These are phyloP conservation scores for Colletotrichum tanaceti DNA, from an alignment of 2,329 filamentous ascomycete genomes.

Conservation along the genomic window DNA sequence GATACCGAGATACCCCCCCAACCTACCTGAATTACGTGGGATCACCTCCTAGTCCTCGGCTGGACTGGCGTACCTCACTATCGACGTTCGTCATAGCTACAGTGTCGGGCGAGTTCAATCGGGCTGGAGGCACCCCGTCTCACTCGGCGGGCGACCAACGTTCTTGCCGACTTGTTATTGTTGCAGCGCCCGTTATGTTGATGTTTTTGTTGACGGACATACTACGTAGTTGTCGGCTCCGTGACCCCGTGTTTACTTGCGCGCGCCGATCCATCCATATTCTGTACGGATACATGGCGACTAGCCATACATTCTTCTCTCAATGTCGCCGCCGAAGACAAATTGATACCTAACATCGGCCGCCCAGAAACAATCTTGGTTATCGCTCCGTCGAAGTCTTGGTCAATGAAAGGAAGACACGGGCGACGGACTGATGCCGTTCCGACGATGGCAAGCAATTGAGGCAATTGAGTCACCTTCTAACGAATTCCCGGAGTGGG, in stretches of 20 bases:
- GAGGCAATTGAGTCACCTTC: not conserved
- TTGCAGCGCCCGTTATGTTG: slow-evolving; percentile 11
- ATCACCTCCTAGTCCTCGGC: not conserved
- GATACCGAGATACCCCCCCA: slow-evolving; percentile 3
- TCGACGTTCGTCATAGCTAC: slow-evolving; percentile 23
- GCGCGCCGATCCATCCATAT: not conserved
- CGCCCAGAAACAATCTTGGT: slow-evolving; percentile 1
- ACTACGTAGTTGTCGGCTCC: slow-evolving; percentile 3
- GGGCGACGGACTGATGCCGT: not conserved
- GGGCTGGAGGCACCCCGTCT: slow-evolving; percentile 12
- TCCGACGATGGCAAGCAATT: slow-evolving; percentile 23
- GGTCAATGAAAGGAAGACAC: slow-evolving; percentile 17
- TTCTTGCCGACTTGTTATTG: slow-evolving; percentile 29
- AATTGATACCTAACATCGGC: not conserved
- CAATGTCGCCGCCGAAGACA: slow-evolving; percentile 2
- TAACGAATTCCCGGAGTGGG: slow-evolving; percentile 12
- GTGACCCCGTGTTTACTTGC: slow-evolving; percentile 1
- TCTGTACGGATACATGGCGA: not conserved
- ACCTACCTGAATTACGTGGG: not conserved
- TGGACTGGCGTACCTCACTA: slow-evolving; percentile 13
- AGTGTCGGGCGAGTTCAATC: slow-evolving; percentile 16
- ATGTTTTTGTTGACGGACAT: slow-evolving; percentile 23
- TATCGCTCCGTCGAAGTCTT: slow-evolving; percentile 16
- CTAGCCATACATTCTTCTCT: slow-evolving; percentile 5
- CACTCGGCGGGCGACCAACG: not conserved